Conservation (phyloP, 352 stramenopile genomes). For the Blastocystis sp. region DNA sequence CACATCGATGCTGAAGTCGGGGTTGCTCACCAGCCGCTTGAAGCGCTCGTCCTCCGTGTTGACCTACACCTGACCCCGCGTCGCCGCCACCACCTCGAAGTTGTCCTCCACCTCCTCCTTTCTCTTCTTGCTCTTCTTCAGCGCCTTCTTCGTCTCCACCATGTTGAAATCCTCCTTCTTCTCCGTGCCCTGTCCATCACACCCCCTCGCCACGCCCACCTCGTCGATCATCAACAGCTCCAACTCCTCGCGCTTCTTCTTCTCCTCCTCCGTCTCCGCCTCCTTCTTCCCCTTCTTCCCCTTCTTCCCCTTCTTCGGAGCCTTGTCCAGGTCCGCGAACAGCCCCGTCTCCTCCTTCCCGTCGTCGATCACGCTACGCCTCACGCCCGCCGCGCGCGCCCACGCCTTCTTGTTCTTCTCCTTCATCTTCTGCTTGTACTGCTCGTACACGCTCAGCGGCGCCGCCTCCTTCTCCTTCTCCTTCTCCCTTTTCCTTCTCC, state of each 20-base stretch:
- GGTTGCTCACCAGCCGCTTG: constrained; percentile 25
- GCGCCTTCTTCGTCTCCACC: constrained; percentile 3
- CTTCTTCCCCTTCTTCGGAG: too few relatives aligned
- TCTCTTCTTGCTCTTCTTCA: too few relatives aligned
- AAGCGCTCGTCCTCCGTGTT: constrained; percentile 48
- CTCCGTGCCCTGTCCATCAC: too few relatives aligned
- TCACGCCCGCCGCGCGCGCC: neutral
- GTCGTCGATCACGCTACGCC: too few relatives aligned
- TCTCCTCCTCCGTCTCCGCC: constrained; percentile 39
- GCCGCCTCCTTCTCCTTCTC: too few relatives aligned
- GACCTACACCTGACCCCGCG: constrained; percentile 14
- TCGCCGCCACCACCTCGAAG: constrained; percentile 25
- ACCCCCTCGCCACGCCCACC: constrained; percentile 30
- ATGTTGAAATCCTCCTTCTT: constrained; percentile 59
- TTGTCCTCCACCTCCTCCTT: constrained; percentile 54
- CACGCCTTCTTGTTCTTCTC: constrained; percentile 21
- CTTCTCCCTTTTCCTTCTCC: neutral
- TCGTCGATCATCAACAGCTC: too few relatives aligned
- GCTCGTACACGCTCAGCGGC: too few relatives aligned
- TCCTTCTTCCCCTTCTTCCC: too few relatives aligned
- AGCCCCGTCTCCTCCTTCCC: too few relatives aligned
- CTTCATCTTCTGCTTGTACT: too few relatives aligned
- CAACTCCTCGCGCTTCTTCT: too few relatives aligned
- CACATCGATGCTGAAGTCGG: constrained; percentile 62
- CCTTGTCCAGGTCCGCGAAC: too few relatives aligned